Evolutionary conservation across 2,329 filamentous ascomycete genomes (phyloP), one percentile per base, ranked within the genome.

Genomic region (Spiromastix sp.): DNA sequence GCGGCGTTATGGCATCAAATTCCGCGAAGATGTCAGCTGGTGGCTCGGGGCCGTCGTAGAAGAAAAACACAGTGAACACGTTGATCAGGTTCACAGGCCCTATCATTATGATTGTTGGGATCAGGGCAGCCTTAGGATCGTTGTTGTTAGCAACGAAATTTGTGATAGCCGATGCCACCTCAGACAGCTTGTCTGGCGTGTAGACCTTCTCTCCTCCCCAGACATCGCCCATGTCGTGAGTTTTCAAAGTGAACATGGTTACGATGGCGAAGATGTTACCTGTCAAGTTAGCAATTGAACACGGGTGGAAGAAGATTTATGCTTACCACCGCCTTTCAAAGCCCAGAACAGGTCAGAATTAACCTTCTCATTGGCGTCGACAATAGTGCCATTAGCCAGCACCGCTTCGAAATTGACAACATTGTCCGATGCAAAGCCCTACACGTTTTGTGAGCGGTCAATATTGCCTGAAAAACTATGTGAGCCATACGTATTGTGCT

Each of bases 41-140:
- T 0, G 67, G 67, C 33, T 56, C 52, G 0, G 66, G 63, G 1
- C 71, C 76, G 50, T 80, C 71, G 50, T 79, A 79, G 57, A 76
- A 79, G 22, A 75, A 49, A 52, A 79, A 79, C 40, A 80, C 53
- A 38, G 74, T 63, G 71, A 72, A 77, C 13, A 70, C 59, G 41
- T 76, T 62, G 30, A 74, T 44, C 1, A 66, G 39, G 8, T 60
- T 59, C 2, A 61, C 48, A 4, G 20, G 10, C n/a, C 13, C 16
- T 18, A 34, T 39, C 46, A 73, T 64, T n/a, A n/a, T n/a, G 2
- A 66, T 63, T 0, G 72, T 78, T 30, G 71, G 52, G 42, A 79
- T 78, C 30, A 79, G 67, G 9, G 66, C 72, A 1, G 74, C 75
- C 49, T 75, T 77, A 40, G 68, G 61, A 44, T 79, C 74, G 1